phyloP scores from a whole-genome alignment of 2,329 filamentous ascomycete species.

The Penicillium expansum region DNA sequence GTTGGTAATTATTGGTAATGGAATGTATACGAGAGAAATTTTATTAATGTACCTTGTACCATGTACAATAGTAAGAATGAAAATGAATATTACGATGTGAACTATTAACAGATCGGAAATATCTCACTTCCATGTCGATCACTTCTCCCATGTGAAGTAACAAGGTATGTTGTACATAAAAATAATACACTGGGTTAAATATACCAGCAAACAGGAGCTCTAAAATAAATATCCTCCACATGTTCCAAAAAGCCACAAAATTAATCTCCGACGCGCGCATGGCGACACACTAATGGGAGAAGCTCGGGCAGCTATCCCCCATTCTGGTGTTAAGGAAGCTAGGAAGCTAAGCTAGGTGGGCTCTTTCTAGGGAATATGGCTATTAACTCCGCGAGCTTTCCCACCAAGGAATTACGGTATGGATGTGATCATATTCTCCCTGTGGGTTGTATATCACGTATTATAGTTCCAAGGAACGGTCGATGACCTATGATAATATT shows the following conservation, averaged over 20 bases:
- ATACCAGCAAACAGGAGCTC: background rate
- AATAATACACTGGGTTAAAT: background rate
- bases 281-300: constrained; percentile 5
- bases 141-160: background rate
- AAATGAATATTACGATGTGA: background rate
- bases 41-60: background rate
- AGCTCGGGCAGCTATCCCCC: background rate
- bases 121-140: background rate
- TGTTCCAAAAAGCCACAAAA: constrained; percentile 1
- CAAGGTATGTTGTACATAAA: background rate
- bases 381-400: background rate
- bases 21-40: background rate
- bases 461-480: background rate
- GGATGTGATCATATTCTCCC: background rate
- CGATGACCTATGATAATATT: background rate
- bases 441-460: background rate
- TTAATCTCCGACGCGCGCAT: constrained; percentile 12
- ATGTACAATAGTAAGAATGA: background rate
- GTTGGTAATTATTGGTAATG: background rate
- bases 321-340: background rate
- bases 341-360: background rate
- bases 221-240: background rate
- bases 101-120: background rate
- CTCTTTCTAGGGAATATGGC: background rate
- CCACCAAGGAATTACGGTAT: background rate